Percentiles rank a stretch among this genome's conserved stretches.
Evolutionary conservation across 2,329 filamentous ascomycete genomes (phyloP).

Genomic region (Pyricularia sp.): DNA sequence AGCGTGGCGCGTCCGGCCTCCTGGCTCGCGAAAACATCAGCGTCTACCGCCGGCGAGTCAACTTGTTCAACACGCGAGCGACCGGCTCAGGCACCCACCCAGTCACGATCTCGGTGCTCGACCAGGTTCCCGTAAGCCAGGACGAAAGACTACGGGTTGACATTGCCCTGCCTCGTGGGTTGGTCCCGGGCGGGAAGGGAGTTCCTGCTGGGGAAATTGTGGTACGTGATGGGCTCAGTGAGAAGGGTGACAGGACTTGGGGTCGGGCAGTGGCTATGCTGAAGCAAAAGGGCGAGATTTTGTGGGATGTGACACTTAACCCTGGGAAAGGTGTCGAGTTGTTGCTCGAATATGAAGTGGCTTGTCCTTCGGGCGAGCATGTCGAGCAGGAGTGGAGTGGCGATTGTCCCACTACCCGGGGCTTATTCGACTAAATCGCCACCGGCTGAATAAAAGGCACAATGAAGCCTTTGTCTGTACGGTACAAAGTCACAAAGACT

Average conservation of each 20-base stretch:
- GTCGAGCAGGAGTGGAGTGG: constrained; percentile 7
- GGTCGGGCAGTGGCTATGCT: constrained; percentile 43
- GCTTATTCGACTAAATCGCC: too few species aligned
- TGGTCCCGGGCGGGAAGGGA: constrained; percentile 27
- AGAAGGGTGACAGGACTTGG: constrained; percentile 32
- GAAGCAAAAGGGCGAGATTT: constrained; percentile 47
- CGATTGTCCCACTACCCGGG: too few species aligned
- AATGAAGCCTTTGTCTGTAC: too few species aligned
- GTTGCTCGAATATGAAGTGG: constrained; percentile 51
- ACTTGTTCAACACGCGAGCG: constrained; percentile 40
- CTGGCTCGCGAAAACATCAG: constrained; percentile 44
- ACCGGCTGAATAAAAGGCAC: too few species aligned
- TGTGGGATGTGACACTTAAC: constrained; percentile 49
- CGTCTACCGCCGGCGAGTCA: constrained; percentile 38
- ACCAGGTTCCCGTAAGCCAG: constrained; percentile 54
- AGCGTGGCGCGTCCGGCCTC: constrained; percentile 38
- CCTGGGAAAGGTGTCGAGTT: constrained; percentile 48
- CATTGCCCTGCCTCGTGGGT: constrained; percentile 36
- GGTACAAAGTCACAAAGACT: too few species aligned
- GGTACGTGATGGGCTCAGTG: constrained; percentile 4
- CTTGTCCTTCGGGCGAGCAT: constrained; percentile 40
- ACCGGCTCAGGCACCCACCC: constrained; percentile 22
- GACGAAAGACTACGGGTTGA: constrained; percentile 47
- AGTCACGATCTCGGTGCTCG: constrained; percentile 41
- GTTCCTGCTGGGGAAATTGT: constrained; percentile 23